Evolutionary conservation across 495 filamentous ascomycete species (phyloP).

Genomic region (Rhypophila decipiens): DNA sequence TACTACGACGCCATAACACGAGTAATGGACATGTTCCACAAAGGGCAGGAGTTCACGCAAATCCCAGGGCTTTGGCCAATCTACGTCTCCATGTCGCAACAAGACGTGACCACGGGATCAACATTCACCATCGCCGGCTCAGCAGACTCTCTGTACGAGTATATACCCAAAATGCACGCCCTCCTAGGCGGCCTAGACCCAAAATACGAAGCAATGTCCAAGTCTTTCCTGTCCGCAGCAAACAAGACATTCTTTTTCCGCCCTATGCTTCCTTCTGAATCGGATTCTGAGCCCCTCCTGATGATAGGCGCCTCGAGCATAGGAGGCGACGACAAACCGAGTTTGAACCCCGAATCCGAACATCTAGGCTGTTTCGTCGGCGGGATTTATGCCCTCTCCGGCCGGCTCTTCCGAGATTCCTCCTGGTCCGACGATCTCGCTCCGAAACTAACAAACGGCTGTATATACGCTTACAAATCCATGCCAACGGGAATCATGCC

Average conservation of each 20-base stretch:
- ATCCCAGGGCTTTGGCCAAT: conserved; percentile 83
- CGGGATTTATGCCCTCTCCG: conserved; percentile 75
- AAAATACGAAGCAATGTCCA: conserved; percentile 74
- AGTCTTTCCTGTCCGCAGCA: conserved; percentile 56
- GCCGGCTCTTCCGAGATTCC: conserved; percentile 61
- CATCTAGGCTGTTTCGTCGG: conserved; percentile 69
- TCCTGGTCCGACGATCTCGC: conserved; percentile 65
- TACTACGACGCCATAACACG: conserved; percentile 88
- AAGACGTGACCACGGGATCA: conserved; percentile 28
- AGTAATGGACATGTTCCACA: conserved; percentile 71
- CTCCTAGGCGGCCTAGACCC: conserved; percentile 70
- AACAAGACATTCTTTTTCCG: conserved; percentile 67
- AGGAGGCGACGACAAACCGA: conserved; percentile 17
- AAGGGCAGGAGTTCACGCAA: conserved; percentile 58
- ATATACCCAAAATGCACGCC: conserved; percentile 64
- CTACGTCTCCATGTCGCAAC: conserved; percentile 53
- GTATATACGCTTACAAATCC: conserved; percentile 75
- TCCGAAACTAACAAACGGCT: conserved; percentile 72
- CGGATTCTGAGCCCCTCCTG: conserved; percentile 67
- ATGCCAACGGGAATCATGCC: conserved; percentile 83
- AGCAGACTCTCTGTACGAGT: conserved; percentile 85
- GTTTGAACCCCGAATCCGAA: conserved; percentile 31
- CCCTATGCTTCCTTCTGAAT: conserved; percentile 64
- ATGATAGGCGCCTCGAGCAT: conserved; percentile 48
- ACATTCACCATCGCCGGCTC: conserved; percentile 65